These are phyloP conservation scores for Cladosporium sp. DNA, from an alignment of 2,329 filamentous ascomycete genomes.

Conservation along the genomic window DNA sequence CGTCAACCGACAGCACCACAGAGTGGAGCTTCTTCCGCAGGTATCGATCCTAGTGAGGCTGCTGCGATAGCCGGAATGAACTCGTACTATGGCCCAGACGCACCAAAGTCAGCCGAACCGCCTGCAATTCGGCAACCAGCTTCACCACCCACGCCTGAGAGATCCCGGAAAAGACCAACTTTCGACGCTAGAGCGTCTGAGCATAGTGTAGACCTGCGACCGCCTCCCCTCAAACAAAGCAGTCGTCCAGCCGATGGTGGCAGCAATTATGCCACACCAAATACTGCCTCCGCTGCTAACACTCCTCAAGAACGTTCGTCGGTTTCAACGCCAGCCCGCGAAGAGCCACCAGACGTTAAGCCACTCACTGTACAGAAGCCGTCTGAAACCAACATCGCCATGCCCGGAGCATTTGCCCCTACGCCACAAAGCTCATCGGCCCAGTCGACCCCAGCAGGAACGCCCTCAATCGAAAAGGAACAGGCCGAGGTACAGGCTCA, in stretches of 20 bases:
- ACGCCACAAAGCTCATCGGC: slow-evolving; percentile 12
- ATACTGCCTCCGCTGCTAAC: not conserved
- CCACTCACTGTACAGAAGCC: slow-evolving; percentile 15
- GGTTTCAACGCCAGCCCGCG: slow-evolving; percentile 10
- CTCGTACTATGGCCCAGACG: slow-evolving; percentile 23
- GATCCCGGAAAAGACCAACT: slow-evolving; percentile 20
- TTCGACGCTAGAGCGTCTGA: slow-evolving; percentile 17
- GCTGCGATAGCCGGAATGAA: slow-evolving; percentile 22
- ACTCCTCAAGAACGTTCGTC: slow-evolving; percentile 1
- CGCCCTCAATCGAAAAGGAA: slow-evolving; percentile 19
- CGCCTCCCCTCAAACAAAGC: slow-evolving; percentile 25
- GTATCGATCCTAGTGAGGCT: slow-evolving; percentile 21
- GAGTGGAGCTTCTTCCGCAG: slow-evolving; percentile 21
- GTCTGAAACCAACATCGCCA: slow-evolving; percentile 16
- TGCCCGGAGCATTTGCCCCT: slow-evolving; percentile 15
- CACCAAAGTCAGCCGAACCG: slow-evolving; percentile 10
- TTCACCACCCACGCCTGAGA: slow-evolving; percentile 22
- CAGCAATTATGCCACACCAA: slow-evolving; percentile 14
- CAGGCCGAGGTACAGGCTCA: slow-evolving; percentile 15
- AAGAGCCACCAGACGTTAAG: slow-evolving; percentile 16
- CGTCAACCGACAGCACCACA: slow-evolving; percentile 14
- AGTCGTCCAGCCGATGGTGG: slow-evolving; percentile 9
- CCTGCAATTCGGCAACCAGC: slow-evolving; percentile 14
- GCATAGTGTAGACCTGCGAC: slow-evolving; percentile 25
- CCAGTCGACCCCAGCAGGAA: slow-evolving; percentile 13